phyloP scores from a whole-genome alignment of 306 rosid genomes.

The Senna tora region DNA sequence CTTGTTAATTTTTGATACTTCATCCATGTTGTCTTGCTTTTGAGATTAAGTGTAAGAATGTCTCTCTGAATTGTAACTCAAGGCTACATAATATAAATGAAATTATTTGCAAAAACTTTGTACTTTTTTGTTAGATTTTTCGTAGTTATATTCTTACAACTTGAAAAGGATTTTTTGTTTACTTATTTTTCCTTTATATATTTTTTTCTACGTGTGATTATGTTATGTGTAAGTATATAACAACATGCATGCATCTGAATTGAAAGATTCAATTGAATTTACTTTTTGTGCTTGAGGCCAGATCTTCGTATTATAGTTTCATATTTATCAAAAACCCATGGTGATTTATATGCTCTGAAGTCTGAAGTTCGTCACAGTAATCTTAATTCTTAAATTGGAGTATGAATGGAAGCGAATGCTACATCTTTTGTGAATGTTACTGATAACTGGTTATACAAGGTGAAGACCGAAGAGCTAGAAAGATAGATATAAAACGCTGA shows the following conservation, averaged over 20 bases:
- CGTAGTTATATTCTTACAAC: not conserved
- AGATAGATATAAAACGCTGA: too few relatives aligned
- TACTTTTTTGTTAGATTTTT: not conserved
- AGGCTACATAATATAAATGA: constrained; percentile 1
- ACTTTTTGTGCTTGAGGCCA: not conserved
- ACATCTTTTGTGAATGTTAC: not conserved
- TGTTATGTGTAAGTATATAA: too few relatives aligned
- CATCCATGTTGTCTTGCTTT: too few relatives aligned
- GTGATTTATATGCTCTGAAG: not conserved
- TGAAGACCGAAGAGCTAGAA: too few relatives aligned
- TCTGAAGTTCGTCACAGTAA: not conserved
- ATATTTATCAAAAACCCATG: not conserved
- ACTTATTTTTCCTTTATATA: not conserved
- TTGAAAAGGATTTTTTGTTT: not conserved
- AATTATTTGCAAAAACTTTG: not conserved
- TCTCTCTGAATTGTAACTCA: not conserved
- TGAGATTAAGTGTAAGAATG: constrained; percentile 3
- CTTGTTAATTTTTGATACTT: constrained; percentile 33
- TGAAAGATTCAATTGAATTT: not conserved
- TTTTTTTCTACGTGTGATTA: too few relatives aligned
- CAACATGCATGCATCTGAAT: not conserved
- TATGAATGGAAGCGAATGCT: not conserved
- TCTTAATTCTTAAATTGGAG: not conserved
- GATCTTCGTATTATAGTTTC: not conserved
- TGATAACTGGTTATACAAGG: too few relatives aligned